Base-by-base conservation (phyloP, 805 yeast species). In the Sugiyamaella americana region DNA sequence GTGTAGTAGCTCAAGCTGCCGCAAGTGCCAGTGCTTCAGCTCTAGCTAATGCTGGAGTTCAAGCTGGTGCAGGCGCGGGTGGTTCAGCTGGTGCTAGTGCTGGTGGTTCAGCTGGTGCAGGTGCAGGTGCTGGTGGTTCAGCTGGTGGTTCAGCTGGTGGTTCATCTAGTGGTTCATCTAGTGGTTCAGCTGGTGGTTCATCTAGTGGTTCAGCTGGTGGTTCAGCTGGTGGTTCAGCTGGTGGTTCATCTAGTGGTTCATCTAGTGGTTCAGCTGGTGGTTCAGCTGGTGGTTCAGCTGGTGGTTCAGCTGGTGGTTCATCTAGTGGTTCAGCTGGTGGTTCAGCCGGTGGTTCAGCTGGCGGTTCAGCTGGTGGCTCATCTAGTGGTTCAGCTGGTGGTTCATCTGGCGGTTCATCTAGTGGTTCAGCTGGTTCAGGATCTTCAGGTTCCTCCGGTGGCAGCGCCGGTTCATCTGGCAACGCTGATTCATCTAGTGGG, bases 311-410 rank as follows among this genome's bases (percentile, higher is more conserved):
- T 8, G 13, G 13, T 26, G 32, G 11, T 13, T 8, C 20, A 21
- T n/a, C 41, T 17, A n/a, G 29, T 38, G 41, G n/a, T 4, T 21
- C 23, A 21, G 16, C 41, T 3, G 20, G 26, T 19, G 41, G n/a
- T 21, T 38, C 41, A 18, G 21, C 41, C 16, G 41, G n/a, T 4
- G 41, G 17, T 5, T 19, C 41, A 21, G 41, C 20, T 38, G 35
- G 17, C 34, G 36, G 17, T 10, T 29, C 36, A 5, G 11, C 43
- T 19, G 41, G 19, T 22, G 23, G 30, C 5, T 32, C n/a, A 17
- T 20, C 17, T n/a, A 13, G 19, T 35, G 38, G 19, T 17, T 8
- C 16, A 8, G 19, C 19, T 5, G 20, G 40, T 37, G 40, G 13
- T 3, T n/a, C 17, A 19, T 18, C 40, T 10, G 40, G 40, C 20